Base-by-base conservation (phyloP, 257 asterid genomes). In the Prunella vulgaris region DNA sequence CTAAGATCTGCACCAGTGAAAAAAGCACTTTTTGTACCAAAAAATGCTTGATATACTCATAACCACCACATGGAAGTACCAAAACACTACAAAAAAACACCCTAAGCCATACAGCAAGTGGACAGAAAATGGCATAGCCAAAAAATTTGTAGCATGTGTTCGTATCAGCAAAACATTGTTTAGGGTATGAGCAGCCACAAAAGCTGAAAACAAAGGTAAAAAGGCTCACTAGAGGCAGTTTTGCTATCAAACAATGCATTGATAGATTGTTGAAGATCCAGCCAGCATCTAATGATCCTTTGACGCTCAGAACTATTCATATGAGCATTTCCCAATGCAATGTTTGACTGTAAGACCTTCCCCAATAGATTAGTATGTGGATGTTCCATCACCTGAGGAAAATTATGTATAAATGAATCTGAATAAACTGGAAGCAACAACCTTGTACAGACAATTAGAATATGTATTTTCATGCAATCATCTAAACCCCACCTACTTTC, bases 251-350 rank as follows among this genome's bases (percentile, higher is more conserved):
- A 86, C 48, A 88, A 80, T 25, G 84, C 84, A 75, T 88, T 90
- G 78, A 90, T 75, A 56, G 96, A 90, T 78, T 86, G 97, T 77
- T 93, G 99, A 79, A 93, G 96, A 70, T 86, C 95, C 95, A 86
- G 83, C 97, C 93, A 88, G 70, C 90, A 84, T 72, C 40, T 75
- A 56, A 90, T 77, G 61, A 90, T 82, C 83, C 68, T 90, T 42
- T 82, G 78, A 37, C 77, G 86, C 54, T 86, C 90, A 59, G 81
- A 82, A 74, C 66, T 76, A 74, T 83, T 83, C 49, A 30, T 67
- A 71, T 80, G 87, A 71, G 96, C 90, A 72, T 84, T 87, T 78
- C 87, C 85, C 77, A 93, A 71, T 58, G 95, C 92, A 69, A 87
- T 80, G 77, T 89, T 90, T 66, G 94, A 85, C 84, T 83, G 89